Percentiles rank a stretch among this genome's conserved stretches.
phyloP scores from a whole-genome alignment of 169 alveolate genomes.

The Cyclospora cayetanensis region DNA sequence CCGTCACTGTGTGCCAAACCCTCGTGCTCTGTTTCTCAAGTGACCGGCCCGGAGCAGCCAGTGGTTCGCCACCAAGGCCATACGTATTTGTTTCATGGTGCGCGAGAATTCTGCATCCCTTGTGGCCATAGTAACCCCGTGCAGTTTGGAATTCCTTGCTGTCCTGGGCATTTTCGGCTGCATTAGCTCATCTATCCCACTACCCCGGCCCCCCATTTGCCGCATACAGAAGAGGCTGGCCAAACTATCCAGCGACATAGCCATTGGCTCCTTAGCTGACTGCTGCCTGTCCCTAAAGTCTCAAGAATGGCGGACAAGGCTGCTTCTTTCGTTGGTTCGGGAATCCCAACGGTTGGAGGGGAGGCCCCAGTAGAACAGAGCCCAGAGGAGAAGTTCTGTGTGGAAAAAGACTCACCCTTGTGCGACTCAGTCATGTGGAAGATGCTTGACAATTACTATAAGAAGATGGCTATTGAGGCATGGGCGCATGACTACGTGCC shows the following conservation, averaged over 20 bases:
- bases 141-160: no score
- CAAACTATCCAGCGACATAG: neutral
- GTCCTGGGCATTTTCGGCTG: no score
- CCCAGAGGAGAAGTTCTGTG: slow-evolving; percentile 81
- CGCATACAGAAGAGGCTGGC: no score
- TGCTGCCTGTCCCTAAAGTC: neutral
- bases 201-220: no score
- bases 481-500: slow-evolving; percentile 87
- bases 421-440: slow-evolving; percentile 85
- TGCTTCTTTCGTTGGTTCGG: slow-evolving; percentile 50
- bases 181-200: no score
- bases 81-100: no score
- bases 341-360: slow-evolving; percentile 78
- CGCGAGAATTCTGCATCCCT: no score
- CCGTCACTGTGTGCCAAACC: neutral
- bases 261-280: neutral
- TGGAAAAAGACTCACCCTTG: slow-evolving; percentile 78
- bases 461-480: slow-evolving; percentile 83
- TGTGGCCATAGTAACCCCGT: no score
- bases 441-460: slow-evolving; percentile 82
- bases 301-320: slow-evolving; percentile 1
- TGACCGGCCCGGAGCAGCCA: slow-evolving; percentile 49
- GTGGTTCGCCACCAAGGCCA: neutral
- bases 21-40: neutral
- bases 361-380: slow-evolving; percentile 84